Base-by-base conservation (phyloP, 441 rosid species). In the Populus trichocarpa region DNA sequence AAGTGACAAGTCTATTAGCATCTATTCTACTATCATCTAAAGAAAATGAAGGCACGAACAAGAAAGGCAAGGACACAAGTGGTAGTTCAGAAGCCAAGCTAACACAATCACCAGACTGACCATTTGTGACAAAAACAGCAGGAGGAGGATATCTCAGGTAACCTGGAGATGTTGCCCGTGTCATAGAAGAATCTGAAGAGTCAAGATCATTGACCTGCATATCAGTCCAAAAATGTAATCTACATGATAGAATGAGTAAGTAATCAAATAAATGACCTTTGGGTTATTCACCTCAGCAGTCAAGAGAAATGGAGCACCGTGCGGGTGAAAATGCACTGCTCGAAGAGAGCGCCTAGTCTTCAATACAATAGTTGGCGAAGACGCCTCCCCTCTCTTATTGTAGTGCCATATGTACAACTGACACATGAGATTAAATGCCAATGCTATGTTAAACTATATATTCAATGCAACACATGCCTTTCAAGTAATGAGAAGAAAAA, bases 281-380 rank as follows among this genome's bases (percentile, higher is more conserved):
- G 38, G 63, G 81, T 71, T 85, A 84, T 77, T 86, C 83, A 95
- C 99, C 98, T 95, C 98, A 65, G 98, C 98, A 25, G 98, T 95
- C 86, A 95, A 86, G 74, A 95, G 96, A 81, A 90, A 89, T 38
- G 99, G 99, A 79, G 96, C 96, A 57, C 87, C 98, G 77, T 88
- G 96, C 11, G 99, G 98, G 78, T 95, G 99, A 83, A 95, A 95
- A 85, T 95, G 97, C 74, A 95, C 98, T 76, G 99, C 99, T 77
- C 98, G 88, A 67, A 95, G 88, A 61, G 99, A 95, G 30, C 96
- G 97, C 78, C 86, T 86, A 7, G 97, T 93, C 85, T 84, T 93
- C 82, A 93, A 83, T 71, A 93, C 90, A 84, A 92, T 85, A 32
- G 83, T 69, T 72, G 97, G 99, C 20, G 93, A 84, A 36, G 97